Conservation (phyloP, 2,329 filamentous ascomycete species). For the Pseudogymnoascus sp. region DNA sequence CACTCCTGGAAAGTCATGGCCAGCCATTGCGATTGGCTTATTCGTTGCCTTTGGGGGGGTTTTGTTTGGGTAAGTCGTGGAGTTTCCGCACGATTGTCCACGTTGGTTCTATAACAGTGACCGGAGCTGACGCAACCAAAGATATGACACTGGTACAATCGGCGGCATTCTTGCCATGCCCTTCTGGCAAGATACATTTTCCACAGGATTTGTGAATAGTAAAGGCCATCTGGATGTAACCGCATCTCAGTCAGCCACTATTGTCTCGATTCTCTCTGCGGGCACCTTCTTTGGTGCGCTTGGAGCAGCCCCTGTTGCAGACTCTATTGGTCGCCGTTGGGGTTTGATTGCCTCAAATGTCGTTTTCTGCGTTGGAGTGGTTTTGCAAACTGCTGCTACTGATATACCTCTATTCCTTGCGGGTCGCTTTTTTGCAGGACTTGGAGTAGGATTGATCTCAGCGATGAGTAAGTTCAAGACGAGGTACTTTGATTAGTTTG, state of each 20-base stretch:
- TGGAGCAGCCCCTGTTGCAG: slow-evolving; percentile 52
- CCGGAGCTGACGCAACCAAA: slow-evolving; percentile 24
- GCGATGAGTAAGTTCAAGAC: slow-evolving; percentile 43
- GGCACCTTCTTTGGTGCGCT: slow-evolving; percentile 73
- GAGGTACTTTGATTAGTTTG: neutral
- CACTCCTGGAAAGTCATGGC: slow-evolving; percentile 11
- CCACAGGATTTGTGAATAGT: slow-evolving; percentile 41
- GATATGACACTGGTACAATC: slow-evolving; percentile 54
- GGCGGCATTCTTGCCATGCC: slow-evolving; percentile 50
- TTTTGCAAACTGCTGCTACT: slow-evolving; percentile 58
- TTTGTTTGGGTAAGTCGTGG: neutral
- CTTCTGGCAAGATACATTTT: slow-evolving; percentile 53
- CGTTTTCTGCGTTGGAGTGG: slow-evolving; percentile 62
- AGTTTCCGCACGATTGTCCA: slow-evolving; percentile 36
- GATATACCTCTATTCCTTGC: slow-evolving; percentile 58
- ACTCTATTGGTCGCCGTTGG: slow-evolving; percentile 57
- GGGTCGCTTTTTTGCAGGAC: slow-evolving; percentile 66
- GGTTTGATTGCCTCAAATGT: slow-evolving; percentile 55
- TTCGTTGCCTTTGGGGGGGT: slow-evolving; percentile 53
- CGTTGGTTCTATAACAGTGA: neutral
- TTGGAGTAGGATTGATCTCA: slow-evolving; percentile 67
- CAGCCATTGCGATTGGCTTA: slow-evolving; percentile 37
- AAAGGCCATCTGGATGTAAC: slow-evolving; percentile 40
- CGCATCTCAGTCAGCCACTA: slow-evolving; percentile 51
- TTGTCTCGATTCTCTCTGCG: slow-evolving; percentile 68